These are phyloP conservation scores for Chalaropsis ovoidea DNA, from an alignment of 2,329 filamentous ascomycete species.

Conservation along the genomic window DNA sequence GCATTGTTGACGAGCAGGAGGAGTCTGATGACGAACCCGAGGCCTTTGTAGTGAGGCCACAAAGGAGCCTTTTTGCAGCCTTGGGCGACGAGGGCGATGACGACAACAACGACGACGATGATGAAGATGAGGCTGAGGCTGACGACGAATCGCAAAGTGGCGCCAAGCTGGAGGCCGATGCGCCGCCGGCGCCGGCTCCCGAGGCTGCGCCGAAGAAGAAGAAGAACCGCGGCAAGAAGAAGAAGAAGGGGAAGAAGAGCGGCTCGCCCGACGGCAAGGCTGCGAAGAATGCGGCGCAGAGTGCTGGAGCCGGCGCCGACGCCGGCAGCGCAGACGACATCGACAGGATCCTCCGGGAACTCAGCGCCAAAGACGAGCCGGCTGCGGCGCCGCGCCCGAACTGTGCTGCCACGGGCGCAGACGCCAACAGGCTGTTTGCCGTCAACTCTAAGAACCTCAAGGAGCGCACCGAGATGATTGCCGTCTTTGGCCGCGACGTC, in stretches of 20 bases:
- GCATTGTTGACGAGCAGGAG: constrained; percentile 31
- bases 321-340: constrained; percentile 42
- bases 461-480: constrained; percentile 80
- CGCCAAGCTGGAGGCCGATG: constrained; percentile 21
- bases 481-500: constrained; percentile 46
- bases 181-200: neutral
- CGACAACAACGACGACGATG: constrained; percentile 29
- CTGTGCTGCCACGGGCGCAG: neutral
- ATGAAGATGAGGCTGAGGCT: constrained; percentile 19
- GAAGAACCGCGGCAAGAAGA: constrained; percentile 36
- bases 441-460: constrained; percentile 63
- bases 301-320: neutral
- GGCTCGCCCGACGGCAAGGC: constrained; percentile 31
- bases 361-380: constrained; percentile 28
- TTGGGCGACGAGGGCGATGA: constrained; percentile 39
- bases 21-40: constrained; percentile 30
- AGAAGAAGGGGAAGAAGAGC: constrained; percentile 33
- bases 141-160: constrained; percentile 27
- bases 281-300: neutral
- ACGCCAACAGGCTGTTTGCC: constrained; percentile 32
- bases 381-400: constrained; percentile 5
- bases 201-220: constrained; percentile 32
- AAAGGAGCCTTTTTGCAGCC: constrained; percentile 43
- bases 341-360: constrained; percentile 43
- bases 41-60: constrained; percentile 33